These are phyloP conservation scores for Elongisporangium senticosum DNA, from an alignment of 352 stramenopile species.

Conservation along the genomic window DNA sequence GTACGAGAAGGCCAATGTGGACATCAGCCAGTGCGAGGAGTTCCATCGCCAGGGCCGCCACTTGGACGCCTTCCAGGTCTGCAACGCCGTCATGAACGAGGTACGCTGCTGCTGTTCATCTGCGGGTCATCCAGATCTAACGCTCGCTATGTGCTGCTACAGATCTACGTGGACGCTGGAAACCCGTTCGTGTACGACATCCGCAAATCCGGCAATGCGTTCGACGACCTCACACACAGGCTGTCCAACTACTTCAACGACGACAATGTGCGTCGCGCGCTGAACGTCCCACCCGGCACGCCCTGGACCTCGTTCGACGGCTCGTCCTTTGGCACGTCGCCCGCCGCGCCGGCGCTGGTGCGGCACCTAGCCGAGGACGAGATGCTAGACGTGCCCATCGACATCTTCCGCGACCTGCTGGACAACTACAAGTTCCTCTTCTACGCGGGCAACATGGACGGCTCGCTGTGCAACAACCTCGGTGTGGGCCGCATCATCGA, in stretches of 20 bases:
- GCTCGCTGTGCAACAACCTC: slow-evolving; percentile 76
- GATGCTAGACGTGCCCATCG: slow-evolving; percentile 75
- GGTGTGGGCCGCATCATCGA: slow-evolving; percentile 75
- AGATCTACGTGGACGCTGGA: slow-evolving; percentile 73
- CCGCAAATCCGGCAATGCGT: slow-evolving; percentile 50
- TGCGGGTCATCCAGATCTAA: not conserved
- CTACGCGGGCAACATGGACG: slow-evolving; percentile 83
- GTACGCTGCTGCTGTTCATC: slow-evolving; percentile 14
- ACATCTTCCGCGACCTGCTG: slow-evolving; percentile 67
- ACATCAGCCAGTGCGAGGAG: slow-evolving; percentile 74
- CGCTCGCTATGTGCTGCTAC: slow-evolving; percentile 2
- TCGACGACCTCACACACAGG: slow-evolving; percentile 37
- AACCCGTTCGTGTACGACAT: slow-evolving; percentile 86
- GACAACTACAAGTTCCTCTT: slow-evolving; percentile 85
- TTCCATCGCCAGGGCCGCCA: slow-evolving; percentile 67
- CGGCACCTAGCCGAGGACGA: slow-evolving; percentile 70
- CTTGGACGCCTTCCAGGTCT: slow-evolving; percentile 68
- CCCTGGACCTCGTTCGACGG: slow-evolving; percentile 67
- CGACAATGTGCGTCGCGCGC: slow-evolving; percentile 68
- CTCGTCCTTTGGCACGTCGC: slow-evolving; percentile 44
- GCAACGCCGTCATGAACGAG: slow-evolving; percentile 54
- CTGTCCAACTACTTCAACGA: slow-evolving; percentile 83
- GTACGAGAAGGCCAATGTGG: slow-evolving; percentile 65
- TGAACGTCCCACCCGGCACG: slow-evolving; percentile 75
- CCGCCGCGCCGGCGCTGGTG: slow-evolving; percentile 44